phyloP scores from a whole-genome alignment of 2,329 filamentous ascomycete genomes.

The Aureobasidium lini region DNA sequence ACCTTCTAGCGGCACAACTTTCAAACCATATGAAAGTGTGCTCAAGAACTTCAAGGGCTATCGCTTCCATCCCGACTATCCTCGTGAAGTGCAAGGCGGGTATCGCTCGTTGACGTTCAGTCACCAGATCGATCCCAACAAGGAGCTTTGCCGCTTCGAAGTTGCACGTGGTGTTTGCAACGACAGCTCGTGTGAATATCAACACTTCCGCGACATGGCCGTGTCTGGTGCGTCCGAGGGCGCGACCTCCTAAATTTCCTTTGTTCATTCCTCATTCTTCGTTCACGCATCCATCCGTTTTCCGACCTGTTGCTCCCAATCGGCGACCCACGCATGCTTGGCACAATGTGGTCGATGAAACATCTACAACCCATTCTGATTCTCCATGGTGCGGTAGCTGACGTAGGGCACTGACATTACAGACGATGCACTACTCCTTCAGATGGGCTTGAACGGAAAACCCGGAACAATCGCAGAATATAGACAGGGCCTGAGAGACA shows the following conservation, averaged over 20 bases:
- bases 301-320: neutral
- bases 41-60: conserved; percentile 78
- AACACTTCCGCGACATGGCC: conserved; percentile 72
- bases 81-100: conserved; percentile 61
- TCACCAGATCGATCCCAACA: conserved; percentile 73
- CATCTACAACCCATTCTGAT: neutral
- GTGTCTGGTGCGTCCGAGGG: conserved; percentile 62
- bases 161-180: conserved; percentile 64
- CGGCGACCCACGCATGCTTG: neutral
- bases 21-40: conserved; percentile 70
- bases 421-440: conserved; percentile 27
- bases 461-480: conserved; percentile 36
- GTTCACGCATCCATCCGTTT: neutral
- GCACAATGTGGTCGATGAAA: neutral
- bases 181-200: conserved; percentile 62
- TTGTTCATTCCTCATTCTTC: conserved; percentile 10
- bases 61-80: conserved; percentile 77
- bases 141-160: conserved; percentile 70
- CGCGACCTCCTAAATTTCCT: conserved; percentile 18
- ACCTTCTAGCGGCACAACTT: neutral
- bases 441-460: conserved; percentile 22
- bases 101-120: conserved; percentile 89
- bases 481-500: conserved; percentile 53
- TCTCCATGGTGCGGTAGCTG: conserved; percentile 18
- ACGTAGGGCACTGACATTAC: conserved; percentile 24